These are phyloP conservation scores for Cyamopsis tetragonoloba DNA, from an alignment of 306 rosid species.

Conservation along the genomic window DNA sequence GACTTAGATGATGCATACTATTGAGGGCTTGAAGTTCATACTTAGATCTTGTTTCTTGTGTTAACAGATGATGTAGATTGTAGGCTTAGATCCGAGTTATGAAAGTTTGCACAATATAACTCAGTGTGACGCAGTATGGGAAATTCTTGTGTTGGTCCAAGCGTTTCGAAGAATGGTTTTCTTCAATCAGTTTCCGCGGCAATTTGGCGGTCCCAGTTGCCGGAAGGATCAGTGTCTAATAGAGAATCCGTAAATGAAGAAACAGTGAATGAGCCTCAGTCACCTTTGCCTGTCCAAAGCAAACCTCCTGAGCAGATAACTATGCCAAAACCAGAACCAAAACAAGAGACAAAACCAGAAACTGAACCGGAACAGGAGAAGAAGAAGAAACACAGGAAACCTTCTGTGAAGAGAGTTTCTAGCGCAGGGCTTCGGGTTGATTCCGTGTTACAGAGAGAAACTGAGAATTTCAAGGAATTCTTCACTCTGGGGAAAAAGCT, in stretches of 20 bases:
- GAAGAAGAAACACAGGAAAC: slow-evolving; percentile 42
- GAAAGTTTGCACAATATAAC: slow-evolving; percentile 20
- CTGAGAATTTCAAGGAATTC: slow-evolving; percentile 71
- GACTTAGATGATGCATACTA: slow-evolving; percentile 43
- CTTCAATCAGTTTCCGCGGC: slow-evolving; percentile 90
- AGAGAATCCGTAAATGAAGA: slow-evolving; percentile 45
- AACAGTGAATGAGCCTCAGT: slow-evolving; percentile 45
- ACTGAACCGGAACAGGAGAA: slow-evolving; percentile 19
- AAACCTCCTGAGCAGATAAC: slow-evolving; percentile 87
- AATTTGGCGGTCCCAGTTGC: slow-evolving; percentile 69
- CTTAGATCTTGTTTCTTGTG: slow-evolving; percentile 46
- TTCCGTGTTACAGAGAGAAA: slow-evolving; percentile 67
- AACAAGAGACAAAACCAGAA: slow-evolving; percentile 14
- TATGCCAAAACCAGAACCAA: slow-evolving; percentile 55
- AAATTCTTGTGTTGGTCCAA: slow-evolving; percentile 94
- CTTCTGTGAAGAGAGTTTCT: slow-evolving; percentile 70
- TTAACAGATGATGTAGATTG: slow-evolving; percentile 31
- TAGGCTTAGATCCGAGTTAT: slow-evolving; percentile 44
- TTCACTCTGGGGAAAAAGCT: slow-evolving; percentile 72
- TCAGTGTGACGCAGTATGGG: slow-evolving; percentile 60
- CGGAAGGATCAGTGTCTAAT: slow-evolving; percentile 60
- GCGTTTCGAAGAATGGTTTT: slow-evolving; percentile 72
- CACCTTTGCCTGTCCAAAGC: slow-evolving; percentile 68
- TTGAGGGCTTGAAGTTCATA: slow-evolving; percentile 33
- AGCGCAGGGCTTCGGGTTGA: slow-evolving; percentile 88